Base-by-base conservation (phyloP, 306 rosid species). In the Dalbergia cultrata region DNA sequence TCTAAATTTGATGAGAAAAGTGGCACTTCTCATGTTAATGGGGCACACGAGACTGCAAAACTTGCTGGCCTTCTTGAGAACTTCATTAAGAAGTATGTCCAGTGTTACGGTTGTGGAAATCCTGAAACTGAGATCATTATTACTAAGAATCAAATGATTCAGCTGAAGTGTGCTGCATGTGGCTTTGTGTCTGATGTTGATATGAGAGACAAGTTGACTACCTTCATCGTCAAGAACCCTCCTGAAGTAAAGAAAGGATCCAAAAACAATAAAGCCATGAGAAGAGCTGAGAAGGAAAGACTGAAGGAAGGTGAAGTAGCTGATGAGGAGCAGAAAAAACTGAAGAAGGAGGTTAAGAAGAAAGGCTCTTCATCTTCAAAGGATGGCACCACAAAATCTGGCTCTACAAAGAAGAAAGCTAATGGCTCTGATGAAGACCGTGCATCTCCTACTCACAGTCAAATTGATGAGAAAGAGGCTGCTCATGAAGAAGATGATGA, bases 21-120 rank as follows among this genome's bases (percentile, higher is more conserved):
- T 19, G 94, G 94, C 8, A 88, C 87, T 59, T 88, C 94, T 43
- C 88, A 84, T 50, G 94, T 90, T 33, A 90, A 90, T 13, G 94
- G 94, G 14, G 84, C 94, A 3, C 95, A 91, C 76, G 95, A 91
- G 14, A 89, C 95, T 79, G 49, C 91, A 31, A 89, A 91, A 37
- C 93, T 91, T 63, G 95, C 93, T 58, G 90, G 93, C 26, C 95
- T 89, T 62, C 95, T 87, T 12, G 95, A 91, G 87, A 89, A 49
- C 62, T 89, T 91, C 81, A 89, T 91, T 10, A 87, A 91, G 85
- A 87, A 89, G 72, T 90, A 85, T 17, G 92, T 90, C 13, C 95
- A 88, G 67, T 90, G 95, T 70, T 85, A 87, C 56, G 92, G 92
- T 39, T 90, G 95, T 74, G 85, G 92, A 61, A 88, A 90, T 74